Base-by-base conservation (phyloP, 352 stramenopile species). In the Pythium rhizo-oryzae region DNA sequence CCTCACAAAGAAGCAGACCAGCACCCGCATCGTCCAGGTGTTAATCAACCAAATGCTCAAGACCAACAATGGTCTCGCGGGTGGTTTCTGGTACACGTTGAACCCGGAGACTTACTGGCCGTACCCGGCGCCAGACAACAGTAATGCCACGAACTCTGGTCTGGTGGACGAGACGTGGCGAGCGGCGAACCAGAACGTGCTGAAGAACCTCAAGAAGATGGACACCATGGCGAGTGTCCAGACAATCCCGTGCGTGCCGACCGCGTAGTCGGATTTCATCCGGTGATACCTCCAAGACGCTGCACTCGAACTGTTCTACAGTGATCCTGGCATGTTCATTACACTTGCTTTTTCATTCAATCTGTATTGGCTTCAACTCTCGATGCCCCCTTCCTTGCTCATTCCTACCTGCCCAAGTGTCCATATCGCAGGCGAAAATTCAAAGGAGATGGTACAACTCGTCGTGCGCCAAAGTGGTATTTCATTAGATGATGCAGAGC, bases 51-150 rank as follows among this genome's bases (percentile, higher is more conserved):
- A 82, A 21, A 96, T 96, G 85, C 69, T 80, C 41, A 65, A 62
- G 44, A 79, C 74, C 9, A 74, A 78, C 9, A 79, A 88, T 55
- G 72, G 70, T 4, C 72, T 96, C 4, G 82, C 84, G 1, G 87
- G 87, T 44, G 87, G 87, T 24, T 96, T 96, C 68, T 96, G 84
- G 84, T 89, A 74, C 70, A 84, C 81, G 28, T 66, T 96, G 9
- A 96, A 96, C 78, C 85, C 85, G 11, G 87, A 94, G 59, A 86
- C 82, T 21, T 72, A 72, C 68, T 96, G 86, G 85, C 70, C 85
- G 19, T 92, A 94, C 74, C 82, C 84, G 24, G 77, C 84, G 28
- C 87, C 87, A n/a, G 78, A 94, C 68, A 67, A 78, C 39, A 70
- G 69, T 19, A 90, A 91, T 67, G 28, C 70, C 3, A 89, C 80